Evolutionary conservation across 2,329 filamentous ascomycete species (phyloP).

Genomic region (Helminthosporium solani): DNA sequence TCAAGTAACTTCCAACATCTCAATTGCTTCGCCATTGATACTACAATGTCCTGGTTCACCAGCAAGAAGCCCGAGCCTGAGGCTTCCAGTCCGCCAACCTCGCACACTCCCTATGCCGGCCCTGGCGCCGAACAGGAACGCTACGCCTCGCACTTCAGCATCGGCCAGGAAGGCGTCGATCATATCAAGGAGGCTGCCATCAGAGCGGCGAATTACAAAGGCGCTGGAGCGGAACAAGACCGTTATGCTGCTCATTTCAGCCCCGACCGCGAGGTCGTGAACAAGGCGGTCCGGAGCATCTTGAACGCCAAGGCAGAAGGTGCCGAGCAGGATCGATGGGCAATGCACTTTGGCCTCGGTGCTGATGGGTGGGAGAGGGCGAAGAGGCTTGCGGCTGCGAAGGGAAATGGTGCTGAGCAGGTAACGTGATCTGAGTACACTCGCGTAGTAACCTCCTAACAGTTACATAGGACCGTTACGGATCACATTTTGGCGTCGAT

Average conservation of each 20-base stretch:
- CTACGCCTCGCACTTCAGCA: conserved; percentile 31
- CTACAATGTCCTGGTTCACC: neutral
- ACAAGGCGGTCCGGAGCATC: conserved; percentile 24
- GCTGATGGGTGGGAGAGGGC: conserved; percentile 34
- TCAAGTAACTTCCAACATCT: neutral
- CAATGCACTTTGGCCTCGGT: conserved; percentile 25
- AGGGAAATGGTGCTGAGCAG: conserved; percentile 39
- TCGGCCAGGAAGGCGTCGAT: conserved; percentile 16
- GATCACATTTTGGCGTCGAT: conserved; percentile 30
- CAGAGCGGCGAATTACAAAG: conserved; percentile 18
- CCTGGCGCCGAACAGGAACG: conserved; percentile 36
- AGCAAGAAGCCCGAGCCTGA: neutral
- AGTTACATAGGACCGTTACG: conserved; percentile 28
- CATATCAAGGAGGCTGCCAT: conserved; percentile 22
- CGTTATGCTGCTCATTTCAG: conserved; percentile 34
- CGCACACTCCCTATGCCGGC: neutral
- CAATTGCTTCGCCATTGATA: neutral
- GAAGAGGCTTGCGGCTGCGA: conserved; percentile 26
- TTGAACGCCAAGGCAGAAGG: conserved; percentile 22
- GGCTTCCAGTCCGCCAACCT: neutral
- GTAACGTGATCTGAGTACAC: conserved; percentile 22
- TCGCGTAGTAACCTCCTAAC: conserved; percentile 5
- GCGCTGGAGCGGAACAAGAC: conserved; percentile 35
- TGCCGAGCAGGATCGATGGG: conserved; percentile 25
- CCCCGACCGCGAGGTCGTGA: conserved; percentile 27